phyloP scores from a whole-genome alignment of 2,329 filamentous ascomycete genomes.

The Diplodia intermedia region DNA sequence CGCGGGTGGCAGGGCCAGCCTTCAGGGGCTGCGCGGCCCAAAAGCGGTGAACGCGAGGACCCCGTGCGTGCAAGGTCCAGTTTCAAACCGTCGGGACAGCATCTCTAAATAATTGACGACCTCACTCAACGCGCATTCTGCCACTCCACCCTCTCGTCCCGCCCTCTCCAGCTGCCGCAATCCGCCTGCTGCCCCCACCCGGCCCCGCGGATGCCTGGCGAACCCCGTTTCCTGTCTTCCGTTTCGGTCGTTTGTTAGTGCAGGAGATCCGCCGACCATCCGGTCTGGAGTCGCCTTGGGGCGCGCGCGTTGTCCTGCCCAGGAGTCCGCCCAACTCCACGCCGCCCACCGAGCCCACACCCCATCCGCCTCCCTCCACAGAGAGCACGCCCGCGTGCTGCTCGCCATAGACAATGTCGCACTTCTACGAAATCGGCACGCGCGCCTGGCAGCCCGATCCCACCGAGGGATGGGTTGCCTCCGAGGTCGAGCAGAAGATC shows the following conservation, averaged over 20 bases:
- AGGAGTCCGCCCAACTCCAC: slow-evolving; percentile 29
- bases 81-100: slow-evolving; percentile 30
- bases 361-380: slow-evolving; percentile 2
- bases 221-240: slow-evolving; percentile 10
- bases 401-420: slow-evolving; percentile 64
- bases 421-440: slow-evolving; percentile 94
- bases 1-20: slow-evolving; percentile 8
- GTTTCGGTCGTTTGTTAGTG: slow-evolving; percentile 25
- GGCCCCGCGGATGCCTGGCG: slow-evolving; percentile 17
- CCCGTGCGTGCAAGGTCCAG: slow-evolving; percentile 26
- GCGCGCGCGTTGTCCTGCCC: slow-evolving; percentile 30
- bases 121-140: background rate
- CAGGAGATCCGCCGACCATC: slow-evolving; percentile 3
- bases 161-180: slow-evolving; percentile 7
- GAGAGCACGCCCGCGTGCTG: slow-evolving; percentile 24
- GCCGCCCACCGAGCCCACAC: slow-evolving; percentile 1
- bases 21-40: slow-evolving; percentile 21
- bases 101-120: slow-evolving; percentile 30
- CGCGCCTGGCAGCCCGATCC: slow-evolving; percentile 97
- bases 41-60: slow-evolving; percentile 28
- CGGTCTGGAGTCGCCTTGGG: slow-evolving; percentile 28
- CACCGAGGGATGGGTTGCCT: slow-evolving; percentile 96
- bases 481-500: slow-evolving; percentile 87
- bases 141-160: background rate
- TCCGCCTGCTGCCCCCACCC: slow-evolving; percentile 15